Evolutionary conservation across 108 stramenopile species (phyloP), one percentile per base, ranked within the genome.

Genomic region (Cylindrotheca closterium): DNA sequence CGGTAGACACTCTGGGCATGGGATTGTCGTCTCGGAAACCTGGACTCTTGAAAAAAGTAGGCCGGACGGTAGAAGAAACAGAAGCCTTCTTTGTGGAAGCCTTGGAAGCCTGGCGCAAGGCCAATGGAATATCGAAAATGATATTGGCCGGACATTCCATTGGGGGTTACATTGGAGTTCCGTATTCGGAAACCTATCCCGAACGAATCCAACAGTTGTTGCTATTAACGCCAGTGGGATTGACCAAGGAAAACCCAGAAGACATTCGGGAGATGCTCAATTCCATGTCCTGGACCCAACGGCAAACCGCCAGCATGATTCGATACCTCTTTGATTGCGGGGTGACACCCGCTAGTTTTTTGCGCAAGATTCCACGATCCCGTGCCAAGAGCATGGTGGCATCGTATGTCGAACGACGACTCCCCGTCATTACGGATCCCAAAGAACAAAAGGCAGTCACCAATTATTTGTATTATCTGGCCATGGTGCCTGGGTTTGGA

Each of bases 121-220:
- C 60, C 0, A 74, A 93, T 46, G 50, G 64, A 23, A 54, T 94
- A 18, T 72, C 83, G 8, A 76, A 74, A 51, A 85, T 94, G 81
- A 77, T 89, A 2, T 59, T 95, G 33, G 85, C 80, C 1, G 96
- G 94, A 17, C 96, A 96, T 66, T 77, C 74, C 63, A 82, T 96
- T 71, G 96, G 96, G 31, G 96, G 96, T 0, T 95, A 96, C 63
- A 70, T 96, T 29, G 64, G 70, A 21, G 88, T 94, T 15, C 90
- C 92, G n/a, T 96, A 96, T 58, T 77, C 81, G 21, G 96, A 96
- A 72, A 67, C 65, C 30, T 93, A 96, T 70, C 96, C 96, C 0
- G 63, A 95, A 48, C 90, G 78, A 28, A 88, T 94, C 7, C 89
- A 93, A 26, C 56, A 72, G 25, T 63, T 94, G 1, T 71, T 94